A percentile compares a stretch with the other conserved stretches of the same genome.
phyloP scores from a whole-genome alignment of 225 moss, liverwort and hornwort genomes.

The Pseudoscleropodium purum region DNA sequence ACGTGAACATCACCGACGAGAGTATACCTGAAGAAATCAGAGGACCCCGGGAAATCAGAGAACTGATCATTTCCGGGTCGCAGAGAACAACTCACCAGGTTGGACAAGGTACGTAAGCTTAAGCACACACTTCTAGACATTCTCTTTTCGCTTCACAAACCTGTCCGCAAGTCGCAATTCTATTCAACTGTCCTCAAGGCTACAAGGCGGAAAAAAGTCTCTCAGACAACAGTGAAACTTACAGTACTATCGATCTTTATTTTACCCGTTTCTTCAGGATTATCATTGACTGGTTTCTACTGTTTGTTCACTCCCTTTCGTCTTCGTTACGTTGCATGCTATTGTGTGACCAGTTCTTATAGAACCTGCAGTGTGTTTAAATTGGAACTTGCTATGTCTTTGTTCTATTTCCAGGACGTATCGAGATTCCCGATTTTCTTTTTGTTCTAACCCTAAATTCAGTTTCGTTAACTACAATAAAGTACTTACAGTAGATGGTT shows the following conservation, averaged over 20 bases:
- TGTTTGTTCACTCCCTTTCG: not conserved
- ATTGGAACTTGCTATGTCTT: too few relatives aligned
- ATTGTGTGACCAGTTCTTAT: too few relatives aligned
- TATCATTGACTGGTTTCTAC: not conserved
- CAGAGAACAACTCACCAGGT: not conserved
- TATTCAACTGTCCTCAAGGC: not conserved
- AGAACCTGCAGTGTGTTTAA: not conserved
- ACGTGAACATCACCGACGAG: not conserved
- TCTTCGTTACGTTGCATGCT: not conserved
- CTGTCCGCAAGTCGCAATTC: not conserved
- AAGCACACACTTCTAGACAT: not conserved
- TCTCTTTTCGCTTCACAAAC: too few relatives aligned
- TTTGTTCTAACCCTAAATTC: too few relatives aligned
- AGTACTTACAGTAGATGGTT: not conserved
- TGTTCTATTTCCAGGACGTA: not conserved
- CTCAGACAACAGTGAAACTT: not conserved
- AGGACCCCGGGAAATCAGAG: not conserved
- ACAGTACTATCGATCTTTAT: too few relatives aligned
- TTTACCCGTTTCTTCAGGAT: not conserved
- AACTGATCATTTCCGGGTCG: not conserved
- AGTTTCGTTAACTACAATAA: too few relatives aligned
- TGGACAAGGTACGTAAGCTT: not conserved
- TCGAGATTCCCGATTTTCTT: not conserved
- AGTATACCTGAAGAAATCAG: not conserved
- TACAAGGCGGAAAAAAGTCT: not conserved